Base-by-base conservation (phyloP, 2,329 filamentous ascomycete genomes). In the Arthrinium phaeospermum region DNA sequence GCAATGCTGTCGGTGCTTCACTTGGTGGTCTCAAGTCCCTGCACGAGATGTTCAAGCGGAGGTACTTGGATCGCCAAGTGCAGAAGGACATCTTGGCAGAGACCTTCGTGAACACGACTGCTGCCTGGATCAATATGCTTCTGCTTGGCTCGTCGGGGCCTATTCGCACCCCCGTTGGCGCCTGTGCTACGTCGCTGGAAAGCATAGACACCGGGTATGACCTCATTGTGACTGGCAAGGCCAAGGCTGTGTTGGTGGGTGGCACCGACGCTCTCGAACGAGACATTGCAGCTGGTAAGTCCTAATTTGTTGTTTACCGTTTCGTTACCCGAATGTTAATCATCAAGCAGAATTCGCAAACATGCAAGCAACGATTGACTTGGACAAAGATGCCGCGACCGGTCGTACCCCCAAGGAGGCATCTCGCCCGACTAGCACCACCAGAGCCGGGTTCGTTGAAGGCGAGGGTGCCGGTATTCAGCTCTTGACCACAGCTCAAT, bases 121-220 rank as follows among this genome's bases (percentile, higher is more conserved):
- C 74, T 1, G 82, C 83, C 0, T 84, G 82, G 82, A 72, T 82
- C n/a, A 84, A 85, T 69, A 84, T 85, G 82, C 79, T 85, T 14
- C 77, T 84, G n/a, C 75, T 82, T n/a, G 75, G 74, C 3, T 75
- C 80, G 0, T 73, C 79, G 0, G 83, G 83, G 0, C 81, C 83
- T 0, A 82, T 79, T 27, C 75, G 75, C 5, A 81, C 83, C 0
- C 82, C 82, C 1, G 79, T 81, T 0, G 82, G 82, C 0, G 79
- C 82, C 1, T 85, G 82, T 44, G 82, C 83, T 0, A 85, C 82
- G 0, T 75, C 77, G 0, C 47, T 85, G 2, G 82, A 84, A 73
- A 79, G 79, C 0, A 71, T 84, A 0, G 81, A 85, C 47, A 77
- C 75, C 10, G 83, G 77, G 4, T 79, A 72, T 71, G 82, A 84